Percentiles rank a stretch among this genome's conserved stretches.
These are phyloP conservation scores for Naganishia cerealis DNA, from an alignment of 1,284 basidiomycete species.

Conservation along the genomic window DNA sequence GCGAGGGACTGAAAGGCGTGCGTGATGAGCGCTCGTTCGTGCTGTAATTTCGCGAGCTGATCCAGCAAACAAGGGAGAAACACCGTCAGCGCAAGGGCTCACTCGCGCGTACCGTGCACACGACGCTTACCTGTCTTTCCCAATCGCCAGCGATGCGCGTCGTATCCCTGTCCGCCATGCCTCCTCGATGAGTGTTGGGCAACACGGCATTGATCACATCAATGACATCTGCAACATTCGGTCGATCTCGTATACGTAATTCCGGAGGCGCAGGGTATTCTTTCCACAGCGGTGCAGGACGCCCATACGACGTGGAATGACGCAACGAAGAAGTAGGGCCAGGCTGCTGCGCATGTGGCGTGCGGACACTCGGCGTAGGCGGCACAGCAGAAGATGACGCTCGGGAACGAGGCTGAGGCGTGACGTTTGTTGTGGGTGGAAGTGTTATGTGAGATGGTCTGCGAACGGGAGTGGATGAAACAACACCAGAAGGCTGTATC, in stretches of 20 bases:
- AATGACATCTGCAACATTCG: slow-evolving; percentile 1
- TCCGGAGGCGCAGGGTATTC: slow-evolving; percentile 19
- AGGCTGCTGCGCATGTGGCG: slow-evolving; percentile 8
- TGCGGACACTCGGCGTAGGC: slow-evolving; percentile 11
- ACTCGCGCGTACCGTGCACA: not conserved
- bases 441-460: slow-evolving; percentile 6
- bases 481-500: not conserved
- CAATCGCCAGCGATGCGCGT: slow-evolving; percentile 20
- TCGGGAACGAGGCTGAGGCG: slow-evolving; percentile 5
- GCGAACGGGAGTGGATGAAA: not conserved
- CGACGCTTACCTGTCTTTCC: slow-evolving; percentile 14
- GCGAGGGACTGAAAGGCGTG: slow-evolving; percentile 21
- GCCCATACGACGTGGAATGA: slow-evolving; percentile 6
- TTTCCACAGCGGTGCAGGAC: slow-evolving; percentile 4
- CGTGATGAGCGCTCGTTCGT: slow-evolving; percentile 21
- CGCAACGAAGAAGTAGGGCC: not conserved
- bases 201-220: slow-evolving; percentile 3
- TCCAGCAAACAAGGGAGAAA: not conserved
- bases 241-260: slow-evolving; percentile 8
- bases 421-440: not conserved
- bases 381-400: slow-evolving; percentile 14
- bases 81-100: not conserved
- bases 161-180: slow-evolving; percentile 15
- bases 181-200: not conserved
- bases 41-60: slow-evolving; percentile 18